Evolutionary conservation across 306 rosid species (phyloP), one percentile per base, ranked within the genome.

Genomic region (Comarum palustre): DNA sequence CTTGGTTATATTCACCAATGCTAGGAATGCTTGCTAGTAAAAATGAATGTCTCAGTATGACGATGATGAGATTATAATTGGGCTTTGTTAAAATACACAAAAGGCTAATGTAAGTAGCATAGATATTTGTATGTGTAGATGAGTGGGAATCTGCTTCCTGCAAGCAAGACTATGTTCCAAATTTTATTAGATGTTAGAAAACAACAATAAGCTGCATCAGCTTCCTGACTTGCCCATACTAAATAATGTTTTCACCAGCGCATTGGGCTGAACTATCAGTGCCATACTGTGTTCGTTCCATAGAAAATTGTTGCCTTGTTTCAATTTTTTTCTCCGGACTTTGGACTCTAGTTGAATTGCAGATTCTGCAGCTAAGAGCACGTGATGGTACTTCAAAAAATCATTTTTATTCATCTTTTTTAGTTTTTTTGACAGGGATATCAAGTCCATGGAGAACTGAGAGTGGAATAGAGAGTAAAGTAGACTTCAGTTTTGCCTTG

Each of bases 371-470:
- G 32, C 8, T 57, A 12, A 11, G 50, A 13, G 46, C 63, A 58
- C 60, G 69, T 67, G 27, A 50, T 45, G 27, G 41, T 75, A 55
- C 64, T 77, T 50, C 48, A 31, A 43, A 45, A 43, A 46, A 6
- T 41, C 78, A 54, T 79, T 74, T 54, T 54, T 61, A 4, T 75
- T 72, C 42, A 14, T 39, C 45, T 41, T 41, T 41, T 9, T 16
- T 42, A 2, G 42, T 39, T 2, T 50, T 41, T 66, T 64, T 79
- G 78, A 69, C 87, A 86, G 87, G 65, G 57, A 54, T 79, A 73
- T 27, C 43, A 15, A 63, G 65, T 69, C 47, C 20, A 36, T 67
- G 54, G 80, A 61, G 72, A 39, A 66, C 29, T 79, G 75, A 29
- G 45, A 60, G 80, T 52, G 46, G 71, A 86, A 52, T 65, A 64